Evolutionary conservation across 2,329 filamentous ascomycete species (phyloP), one percentile per base, ranked within the genome.

Genomic region (Lizonia empirigonia): DNA sequence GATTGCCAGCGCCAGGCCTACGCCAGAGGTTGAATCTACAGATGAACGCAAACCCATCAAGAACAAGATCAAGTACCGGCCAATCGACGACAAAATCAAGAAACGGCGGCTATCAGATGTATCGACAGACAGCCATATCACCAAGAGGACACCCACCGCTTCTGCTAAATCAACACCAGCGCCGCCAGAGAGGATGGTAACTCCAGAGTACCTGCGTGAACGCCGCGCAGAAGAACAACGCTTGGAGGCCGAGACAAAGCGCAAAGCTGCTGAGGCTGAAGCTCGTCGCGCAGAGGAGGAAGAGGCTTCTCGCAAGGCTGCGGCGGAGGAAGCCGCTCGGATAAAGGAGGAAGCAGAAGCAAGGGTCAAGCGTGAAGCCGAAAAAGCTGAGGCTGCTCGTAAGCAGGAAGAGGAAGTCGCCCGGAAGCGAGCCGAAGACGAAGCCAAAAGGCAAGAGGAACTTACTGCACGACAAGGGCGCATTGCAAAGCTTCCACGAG

Each of bases 101-200:
- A 72, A 69, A 34, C 61, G 65, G 22, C 64, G 66, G 30, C 22
- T 65, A 7, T 70, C 69, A 15, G 65, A 72, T 44, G 67, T 54
- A 15, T 70, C 70, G 4, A 50, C 60, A 20, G 69, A 72, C 20
- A 64, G 69, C 34, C 44, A 51, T 18, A 62, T 62, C 29, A 49
- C 62, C 5, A 72, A 70, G 62, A 72, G 62, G 42, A 69, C 69
- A 19, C 68, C 68, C 2, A 68, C 61, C 16, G 59, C 53, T 12
- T 72, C 69, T n/a, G 62, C 67, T 4, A 71, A 72, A 35, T 71
- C 69, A 23, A 70, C 69, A 0, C 68, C 69, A 23, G 69, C 64
- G 12, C 69, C 70, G 13, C 66, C 65, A 10, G 70, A 72, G 49
- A 68, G 69, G 33, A 62, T 58, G 16, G 63, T 67, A 9, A 71